Conservation (phyloP, 106 monocot genomes). For the Hemerocallis citrina region DNA sequence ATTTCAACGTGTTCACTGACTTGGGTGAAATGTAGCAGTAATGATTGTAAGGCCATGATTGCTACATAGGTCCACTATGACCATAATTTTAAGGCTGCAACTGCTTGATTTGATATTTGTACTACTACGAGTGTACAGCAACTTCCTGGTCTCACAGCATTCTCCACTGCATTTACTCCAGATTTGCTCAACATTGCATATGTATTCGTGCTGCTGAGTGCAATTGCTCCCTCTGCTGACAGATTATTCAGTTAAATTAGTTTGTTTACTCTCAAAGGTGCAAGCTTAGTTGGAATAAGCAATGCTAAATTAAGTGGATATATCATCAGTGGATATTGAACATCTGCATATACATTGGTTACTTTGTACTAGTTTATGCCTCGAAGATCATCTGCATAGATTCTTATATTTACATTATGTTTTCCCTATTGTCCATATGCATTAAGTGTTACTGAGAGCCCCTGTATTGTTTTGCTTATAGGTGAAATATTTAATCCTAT, state of each 20-base stretch:
- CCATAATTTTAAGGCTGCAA: no score
- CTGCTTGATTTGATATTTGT: no score
- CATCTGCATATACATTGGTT: not conserved
- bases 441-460: not conserved
- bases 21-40: no score
- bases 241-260: no score
- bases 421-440: not conserved
- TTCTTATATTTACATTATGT: not conserved
- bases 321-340: no score
- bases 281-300: no score
- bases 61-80: no score
- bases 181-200: not conserved
- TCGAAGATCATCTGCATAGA: not conserved
- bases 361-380: not conserved
- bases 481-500: not conserved
- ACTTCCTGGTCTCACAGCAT: not conserved
- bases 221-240: not conserved
- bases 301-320: not conserved
- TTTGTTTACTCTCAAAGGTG: no score
- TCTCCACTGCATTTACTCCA: not conserved
- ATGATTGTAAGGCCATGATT: no score
- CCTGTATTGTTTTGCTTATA: not conserved
- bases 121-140: no score
- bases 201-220: not conserved
- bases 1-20: no score